phyloP scores from a whole-genome alignment of 345 rosid genomes.

The Salix koriyanagi region DNA sequence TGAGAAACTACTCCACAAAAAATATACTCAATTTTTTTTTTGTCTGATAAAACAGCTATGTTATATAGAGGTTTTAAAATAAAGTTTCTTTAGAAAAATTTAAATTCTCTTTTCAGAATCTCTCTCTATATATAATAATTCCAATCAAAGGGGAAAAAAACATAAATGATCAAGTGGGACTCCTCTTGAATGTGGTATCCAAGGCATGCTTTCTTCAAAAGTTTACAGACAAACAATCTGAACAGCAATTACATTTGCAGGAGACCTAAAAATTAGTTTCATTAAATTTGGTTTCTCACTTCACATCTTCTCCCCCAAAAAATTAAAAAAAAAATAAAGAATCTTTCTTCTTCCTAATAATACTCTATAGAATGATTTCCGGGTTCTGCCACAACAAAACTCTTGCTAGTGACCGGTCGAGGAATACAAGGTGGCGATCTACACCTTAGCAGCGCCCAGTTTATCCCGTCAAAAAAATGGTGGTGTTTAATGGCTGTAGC shows the following conservation, averaged over 20 bases:
- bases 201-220: neutral
- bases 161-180: neutral
- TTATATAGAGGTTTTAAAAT: too few relatives aligned
- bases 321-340: too few relatives aligned
- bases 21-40: too few relatives aligned
- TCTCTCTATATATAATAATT: too few relatives aligned
- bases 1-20: too few relatives aligned
- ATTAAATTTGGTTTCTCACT: neutral
- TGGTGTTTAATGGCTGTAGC: slow-evolving; percentile 50
- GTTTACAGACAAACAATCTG: neutral
- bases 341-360: neutral
- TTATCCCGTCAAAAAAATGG: slow-evolving; percentile 46
- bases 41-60: too few relatives aligned
- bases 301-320: neutral
- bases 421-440: slow-evolving; percentile 48
- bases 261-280: neutral
- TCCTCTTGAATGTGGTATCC: neutral
- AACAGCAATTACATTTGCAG: neutral
- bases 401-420: neutral
- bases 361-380: neutral
- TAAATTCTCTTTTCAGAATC: too few relatives aligned
- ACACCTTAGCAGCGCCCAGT: slow-evolving; percentile 64
- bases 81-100: too few relatives aligned
- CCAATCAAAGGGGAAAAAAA: neutral
- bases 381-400: neutral